phyloP scores from a whole-genome alignment of 2,329 filamentous ascomycete genomes.

The Fusarium chlamydosporum region DNA sequence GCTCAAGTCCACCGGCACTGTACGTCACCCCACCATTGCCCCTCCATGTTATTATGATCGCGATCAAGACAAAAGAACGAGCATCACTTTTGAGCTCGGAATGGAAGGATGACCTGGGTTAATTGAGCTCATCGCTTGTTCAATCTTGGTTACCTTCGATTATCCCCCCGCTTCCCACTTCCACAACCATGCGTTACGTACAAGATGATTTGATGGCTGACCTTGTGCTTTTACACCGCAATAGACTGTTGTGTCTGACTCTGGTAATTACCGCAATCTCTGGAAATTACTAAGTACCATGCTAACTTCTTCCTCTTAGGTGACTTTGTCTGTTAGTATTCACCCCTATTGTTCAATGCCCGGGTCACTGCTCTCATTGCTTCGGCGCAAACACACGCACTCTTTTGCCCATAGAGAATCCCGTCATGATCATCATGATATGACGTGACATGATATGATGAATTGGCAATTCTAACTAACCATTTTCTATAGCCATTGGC shows the following conservation, averaged over 20 bases:
- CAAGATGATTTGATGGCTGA: constrained; percentile 42
- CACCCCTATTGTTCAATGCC: constrained; percentile 23
- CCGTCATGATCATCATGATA: constrained; percentile 27
- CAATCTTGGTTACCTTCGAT: constrained; percentile 2
- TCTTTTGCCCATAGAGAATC: constrained; percentile 7
- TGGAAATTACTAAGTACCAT: constrained; percentile 39
- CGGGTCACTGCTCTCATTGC: constrained; percentile 17
- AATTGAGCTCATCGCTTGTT: constrained; percentile 4
- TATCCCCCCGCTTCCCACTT: constrained; percentile 2
- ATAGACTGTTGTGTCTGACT: constrained; percentile 96
- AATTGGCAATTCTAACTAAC: constrained; percentile 45
- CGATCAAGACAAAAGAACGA: constrained; percentile 20
- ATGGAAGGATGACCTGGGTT: constrained; percentile 6
- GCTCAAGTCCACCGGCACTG: constrained; percentile 96
- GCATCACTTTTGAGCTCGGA: constrained; percentile 17
- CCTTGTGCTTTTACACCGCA: constrained; percentile 34
- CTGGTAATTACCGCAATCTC: constrained; percentile 73
- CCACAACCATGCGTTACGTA: background rate
- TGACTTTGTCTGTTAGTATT: constrained; percentile 81
- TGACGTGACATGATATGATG: constrained; percentile 34
- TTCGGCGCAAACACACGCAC: constrained; percentile 5
- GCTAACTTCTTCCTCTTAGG: constrained; percentile 62
- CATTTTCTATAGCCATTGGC: constrained; percentile 79
- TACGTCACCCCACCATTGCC: constrained; percentile 68
- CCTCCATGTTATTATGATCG: constrained; percentile 50